Evolutionary conservation across 2,329 filamentous ascomycete genomes (phyloP).

Genomic region (Stenocarpella maydis): DNA sequence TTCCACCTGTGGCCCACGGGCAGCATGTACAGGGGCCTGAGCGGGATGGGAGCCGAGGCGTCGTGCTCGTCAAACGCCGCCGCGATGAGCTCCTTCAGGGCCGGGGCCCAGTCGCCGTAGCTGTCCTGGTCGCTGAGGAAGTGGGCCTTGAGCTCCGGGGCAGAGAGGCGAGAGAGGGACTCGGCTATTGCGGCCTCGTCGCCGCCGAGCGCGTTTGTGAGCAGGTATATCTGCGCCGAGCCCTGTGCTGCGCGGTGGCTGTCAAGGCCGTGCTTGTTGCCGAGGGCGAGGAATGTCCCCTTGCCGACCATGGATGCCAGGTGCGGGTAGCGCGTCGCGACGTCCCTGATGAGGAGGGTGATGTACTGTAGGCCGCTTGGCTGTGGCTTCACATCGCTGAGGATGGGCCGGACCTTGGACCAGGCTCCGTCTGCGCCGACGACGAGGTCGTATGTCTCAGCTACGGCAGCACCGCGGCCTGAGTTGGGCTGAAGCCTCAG

Average conservation of each 20-base stretch:
- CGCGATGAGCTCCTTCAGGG: constrained; percentile 42
- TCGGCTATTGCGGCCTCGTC: constrained; percentile 32
- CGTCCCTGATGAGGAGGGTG: constrained; percentile 46
- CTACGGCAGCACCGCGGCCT: constrained; percentile 39
- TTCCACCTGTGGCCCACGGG: constrained; percentile 54
- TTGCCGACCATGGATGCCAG: constrained; percentile 50
- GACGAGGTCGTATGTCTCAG: constrained; percentile 46
- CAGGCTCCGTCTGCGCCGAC: constrained; percentile 53
- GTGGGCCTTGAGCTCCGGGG: constrained; percentile 34
- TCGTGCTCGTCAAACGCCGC: constrained; percentile 41
- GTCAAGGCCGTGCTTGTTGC: constrained; percentile 48
- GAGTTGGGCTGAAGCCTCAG: constrained; percentile 31
- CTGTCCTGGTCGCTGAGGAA: constrained; percentile 39
- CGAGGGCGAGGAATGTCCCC: constrained; percentile 48
- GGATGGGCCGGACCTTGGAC: constrained; percentile 47
- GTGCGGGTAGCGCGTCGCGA: constrained; percentile 47
- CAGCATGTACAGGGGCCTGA: constrained; percentile 48
- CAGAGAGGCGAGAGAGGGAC: constrained; percentile 32
- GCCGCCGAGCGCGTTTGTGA: constrained; percentile 41
- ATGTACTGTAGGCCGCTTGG: constrained; percentile 51
- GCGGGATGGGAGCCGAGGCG: constrained; percentile 34
- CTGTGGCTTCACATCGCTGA: constrained; percentile 47
- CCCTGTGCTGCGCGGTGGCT: constrained; percentile 43
- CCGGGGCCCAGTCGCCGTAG: constrained; percentile 41
- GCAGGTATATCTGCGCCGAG: constrained; percentile 44